Evolutionary conservation across 2,329 filamentous ascomycete species (phyloP), one percentile per base, ranked within the genome.

Genomic region (Juglanconis sp.): DNA sequence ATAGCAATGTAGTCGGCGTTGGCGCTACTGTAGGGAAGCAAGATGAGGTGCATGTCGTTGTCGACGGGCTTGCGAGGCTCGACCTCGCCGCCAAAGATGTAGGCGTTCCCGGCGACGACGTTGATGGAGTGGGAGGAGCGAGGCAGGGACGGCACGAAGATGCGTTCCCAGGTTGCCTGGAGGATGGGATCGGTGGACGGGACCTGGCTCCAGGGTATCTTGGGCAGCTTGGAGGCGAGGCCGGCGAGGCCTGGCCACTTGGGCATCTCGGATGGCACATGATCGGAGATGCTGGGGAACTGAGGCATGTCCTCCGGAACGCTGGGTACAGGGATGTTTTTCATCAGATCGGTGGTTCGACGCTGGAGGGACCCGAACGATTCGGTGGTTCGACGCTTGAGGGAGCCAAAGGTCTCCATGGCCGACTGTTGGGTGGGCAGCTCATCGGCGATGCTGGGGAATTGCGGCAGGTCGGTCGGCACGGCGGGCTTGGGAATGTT

Each of bases 1-100:
- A 87, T 77, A 60, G 74, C 73, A 68, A 81, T 82, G 73, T 86
- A 87, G 68, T 89, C 86, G 64, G 84, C 81, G 1, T 78, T 76
- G 31, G 83, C 81, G 62, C 77, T 79, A 71, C 80, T 83, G 65
- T 80, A 82, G 5, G 85, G 83, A 30, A 92, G 74, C 0, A 80
- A 79, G 51, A 94, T 69, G 56, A 85, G 76, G 70, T 92, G 87
- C 71, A 95, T 81, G 66, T 86, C 80, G 69, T 91, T 91, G 74
- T 92, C 89, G 59, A 88, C 81, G 6, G 87, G 86, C 66, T 87
- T 74, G 44, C 86, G 79, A 1, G 85, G 81, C 35, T 77, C 74
- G 60, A 87, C 73, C 72, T 95, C 91, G 65, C 91, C 92, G 62
- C 92, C 91, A 69, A 92, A 96, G 67, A 96, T 67, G 67, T 79